A percentile compares a stretch with the other conserved stretches of the same genome.
Conservation (phyloP, 1,139 yeast species). For the Blastobotrys malaysiensis region DNA sequence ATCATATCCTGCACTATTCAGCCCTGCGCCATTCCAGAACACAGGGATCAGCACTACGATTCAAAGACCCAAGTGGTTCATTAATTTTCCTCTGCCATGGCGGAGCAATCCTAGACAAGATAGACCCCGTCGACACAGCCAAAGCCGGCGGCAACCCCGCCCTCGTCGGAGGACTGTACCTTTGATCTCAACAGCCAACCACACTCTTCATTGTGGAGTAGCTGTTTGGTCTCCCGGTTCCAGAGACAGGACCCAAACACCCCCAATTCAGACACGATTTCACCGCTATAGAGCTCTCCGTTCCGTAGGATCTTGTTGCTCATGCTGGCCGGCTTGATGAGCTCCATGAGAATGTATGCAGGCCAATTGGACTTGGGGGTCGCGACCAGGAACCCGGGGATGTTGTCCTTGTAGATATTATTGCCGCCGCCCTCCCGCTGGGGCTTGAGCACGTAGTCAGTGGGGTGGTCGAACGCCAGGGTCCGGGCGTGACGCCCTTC, state of each 20-base stretch:
- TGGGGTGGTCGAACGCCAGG: constrained; percentile 63
- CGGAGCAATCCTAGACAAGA: constrained; percentile 22
- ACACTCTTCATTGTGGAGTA: constrained; percentile 58
- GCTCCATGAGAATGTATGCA: constrained; percentile 89
- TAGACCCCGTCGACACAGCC: constrained; percentile 85
- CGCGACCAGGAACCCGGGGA: constrained; percentile 61
- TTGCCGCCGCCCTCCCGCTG: constrained; percentile 98
- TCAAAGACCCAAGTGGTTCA: background rate
- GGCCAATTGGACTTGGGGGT: constrained; percentile 75
- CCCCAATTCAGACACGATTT: constrained; percentile 84
- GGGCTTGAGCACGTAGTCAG: constrained; percentile 79
- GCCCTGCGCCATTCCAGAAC: background rate
- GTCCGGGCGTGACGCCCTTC: constrained; percentile 60
- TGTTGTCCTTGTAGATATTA: constrained; percentile 78
- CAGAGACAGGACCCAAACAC: constrained; percentile 80
- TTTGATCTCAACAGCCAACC: constrained; percentile 90
- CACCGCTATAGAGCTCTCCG: constrained; percentile 55
- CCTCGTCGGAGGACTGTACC: constrained; percentile 82
- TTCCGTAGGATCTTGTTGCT: constrained; percentile 68
- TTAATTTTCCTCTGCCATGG: background rate
- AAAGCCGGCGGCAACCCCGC: constrained; percentile 98
- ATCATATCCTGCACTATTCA: background rate
- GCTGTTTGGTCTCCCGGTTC: constrained; percentile 54
- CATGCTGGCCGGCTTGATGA: constrained; percentile 69
- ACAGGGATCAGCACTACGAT: background rate